These are phyloP conservation scores for Mycena rebaudengoi DNA, from an alignment of 768 basidiomycete genomes.

Conservation along the genomic window DNA sequence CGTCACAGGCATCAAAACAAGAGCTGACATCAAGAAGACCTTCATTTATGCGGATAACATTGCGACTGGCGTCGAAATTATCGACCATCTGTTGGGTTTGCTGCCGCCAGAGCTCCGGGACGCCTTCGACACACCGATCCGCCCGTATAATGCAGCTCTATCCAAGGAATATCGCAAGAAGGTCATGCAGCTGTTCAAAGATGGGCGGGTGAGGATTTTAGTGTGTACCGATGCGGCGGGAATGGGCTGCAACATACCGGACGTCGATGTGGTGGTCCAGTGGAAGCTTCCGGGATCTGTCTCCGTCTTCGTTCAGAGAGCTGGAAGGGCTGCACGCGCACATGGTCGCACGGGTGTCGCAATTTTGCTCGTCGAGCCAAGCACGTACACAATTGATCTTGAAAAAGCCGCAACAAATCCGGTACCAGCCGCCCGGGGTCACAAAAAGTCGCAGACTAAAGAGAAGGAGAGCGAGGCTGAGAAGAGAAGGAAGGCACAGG, in stretches of 20 bases:
- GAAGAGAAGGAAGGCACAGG: slow-evolving; percentile 2
- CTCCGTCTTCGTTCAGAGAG: slow-evolving; percentile 39
- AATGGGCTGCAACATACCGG: slow-evolving; percentile 40
- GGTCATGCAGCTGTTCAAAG: slow-evolving; percentile 36
- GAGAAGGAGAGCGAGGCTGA: not conserved
- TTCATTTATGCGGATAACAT: no score
- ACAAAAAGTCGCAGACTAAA: not conserved
- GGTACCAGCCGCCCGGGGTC: not conserved
- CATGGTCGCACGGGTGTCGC: slow-evolving; percentile 25
- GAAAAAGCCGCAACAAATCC: not conserved
- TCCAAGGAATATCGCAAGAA: slow-evolving; percentile 26
- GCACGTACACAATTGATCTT: slow-evolving; percentile 10
- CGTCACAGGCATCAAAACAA: no score
- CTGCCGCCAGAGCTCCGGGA: slow-evolving; percentile 20
- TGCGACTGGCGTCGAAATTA: slow-evolving; percentile 35
- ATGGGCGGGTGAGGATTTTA: slow-evolving; percentile 34
- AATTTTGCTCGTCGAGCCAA: slow-evolving; percentile 30
- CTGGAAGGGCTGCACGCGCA: slow-evolving; percentile 38
- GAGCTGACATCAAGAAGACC: no score
- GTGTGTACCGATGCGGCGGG: slow-evolving; percentile 48
- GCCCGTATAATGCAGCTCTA: slow-evolving; percentile 38
- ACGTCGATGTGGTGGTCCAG: slow-evolving; percentile 43
- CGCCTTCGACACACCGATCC: slow-evolving; percentile 18
- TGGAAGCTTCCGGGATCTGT: slow-evolving; percentile 39
- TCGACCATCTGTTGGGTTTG: slow-evolving; percentile 29